Base-by-base conservation (phyloP, 768 basidiomycete genomes). In the Sistotremastrum niveocremeum region DNA sequence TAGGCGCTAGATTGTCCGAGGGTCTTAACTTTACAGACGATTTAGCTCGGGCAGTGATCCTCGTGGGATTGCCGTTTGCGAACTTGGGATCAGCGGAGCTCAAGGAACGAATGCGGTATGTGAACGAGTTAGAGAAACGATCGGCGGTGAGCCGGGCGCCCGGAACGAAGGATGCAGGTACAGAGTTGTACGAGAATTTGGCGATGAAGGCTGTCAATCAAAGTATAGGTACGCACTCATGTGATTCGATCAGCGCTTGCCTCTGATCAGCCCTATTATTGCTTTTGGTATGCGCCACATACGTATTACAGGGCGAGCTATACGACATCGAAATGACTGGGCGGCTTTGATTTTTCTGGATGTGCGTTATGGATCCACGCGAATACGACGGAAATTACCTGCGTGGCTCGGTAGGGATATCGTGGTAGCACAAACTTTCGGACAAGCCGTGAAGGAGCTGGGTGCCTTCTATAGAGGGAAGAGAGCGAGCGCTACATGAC, bases 1-100 rank as follows among this genome's bases (percentile, higher is more conserved):
- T 98, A 30, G 93, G 93, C 11, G 94, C 91, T 30, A 98, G 97
- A 59, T 73, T 99, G n/a, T 93, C 89, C 0, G 95, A 99, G 63
- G 94, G 93, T 6, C 68, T 77, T 50, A 76, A 77, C 58, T 76
- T 76, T 54, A 56, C 67, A 0, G 64, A 68, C 52, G 73, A 79
- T 41, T 75, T 88, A 10, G 90, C 91, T 2, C 81, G 91, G 32
- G 83, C 79, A 7, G 87, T 95, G 28, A 68, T 91, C 32, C 74
- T 93, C 48, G 71, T 94, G 41, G 95, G 95, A 3, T 72, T 99
- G 3, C 94, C 94, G 0, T 99, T 90, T 60, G 82, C 94, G 6
- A 97, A 94, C 60, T 71, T 85, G 34, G 79, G 78, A n/a, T 93
- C 90, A 0, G 76, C 84, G 0, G 94, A 98, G 61, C 72, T 99